phyloP scores from a whole-genome alignment of 78 protist genomes.

The Isochrysis galbana region DNA sequence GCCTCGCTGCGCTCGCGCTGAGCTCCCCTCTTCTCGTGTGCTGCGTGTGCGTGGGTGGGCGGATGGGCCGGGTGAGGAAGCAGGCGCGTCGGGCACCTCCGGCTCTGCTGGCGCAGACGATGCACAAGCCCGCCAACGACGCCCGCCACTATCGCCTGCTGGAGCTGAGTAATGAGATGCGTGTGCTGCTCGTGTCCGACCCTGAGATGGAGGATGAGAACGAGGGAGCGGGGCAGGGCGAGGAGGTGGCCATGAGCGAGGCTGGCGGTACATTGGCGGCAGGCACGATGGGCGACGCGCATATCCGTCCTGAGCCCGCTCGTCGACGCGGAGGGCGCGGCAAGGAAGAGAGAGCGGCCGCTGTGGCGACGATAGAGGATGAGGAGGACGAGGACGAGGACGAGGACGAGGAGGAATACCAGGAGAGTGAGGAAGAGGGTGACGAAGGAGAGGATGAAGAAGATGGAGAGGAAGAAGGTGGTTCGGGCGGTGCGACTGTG shows the following conservation, averaged over 20 bases:
- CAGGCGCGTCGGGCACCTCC: too few relatives aligned
- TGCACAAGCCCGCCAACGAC: not conserved
- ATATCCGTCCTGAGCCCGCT: too few relatives aligned
- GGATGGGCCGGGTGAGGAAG: too few relatives aligned
- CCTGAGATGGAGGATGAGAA: not conserved
- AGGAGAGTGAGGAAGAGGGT: not conserved
- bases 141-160: not conserved
- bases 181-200: conserved; percentile 21
- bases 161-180: not conserved
- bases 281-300: too few relatives aligned
- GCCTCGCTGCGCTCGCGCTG: too few relatives aligned
- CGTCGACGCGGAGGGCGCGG: too few relatives aligned
- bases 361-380: not conserved
- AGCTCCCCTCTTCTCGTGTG: too few relatives aligned
- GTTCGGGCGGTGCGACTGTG: not conserved
- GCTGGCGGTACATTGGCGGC: too few relatives aligned
- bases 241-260: too few relatives aligned
- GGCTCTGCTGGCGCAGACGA: too few relatives aligned
- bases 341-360: not conserved
- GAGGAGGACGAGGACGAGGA: not conserved
- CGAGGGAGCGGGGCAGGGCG: not conserved
- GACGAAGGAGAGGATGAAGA: not conserved
- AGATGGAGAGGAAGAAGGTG: not conserved
- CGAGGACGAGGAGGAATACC: not conserved
- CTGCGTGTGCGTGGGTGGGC: too few relatives aligned